Base-by-base conservation (phyloP, 2,329 filamentous ascomycete genomes). In the Pezizomycotina sp. region DNA sequence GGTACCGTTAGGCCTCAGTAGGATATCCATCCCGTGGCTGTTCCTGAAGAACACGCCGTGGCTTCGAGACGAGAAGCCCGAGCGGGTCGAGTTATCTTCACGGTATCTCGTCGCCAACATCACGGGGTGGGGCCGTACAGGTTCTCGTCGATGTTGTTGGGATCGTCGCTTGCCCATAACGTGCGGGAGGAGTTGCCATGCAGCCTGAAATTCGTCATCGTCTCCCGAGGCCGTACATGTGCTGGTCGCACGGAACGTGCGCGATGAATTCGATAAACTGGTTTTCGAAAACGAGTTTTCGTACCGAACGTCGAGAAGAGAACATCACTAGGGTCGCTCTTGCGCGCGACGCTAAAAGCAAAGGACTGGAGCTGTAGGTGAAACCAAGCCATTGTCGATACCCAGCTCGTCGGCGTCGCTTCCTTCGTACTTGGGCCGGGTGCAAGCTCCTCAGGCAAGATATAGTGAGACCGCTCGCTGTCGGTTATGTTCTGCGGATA, bases 21-120 rank as follows among this genome's bases (percentile, higher is more conserved):
- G 56, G 5, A 82, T 60, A 47, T 89, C 80, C 55, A 81, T 76
- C 2, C 70, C 74, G 52, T 89, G 80, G 1, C 74, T 66, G 52
- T 84, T 89, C 22, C 81, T 68, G 12, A 78, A 60, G 52, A 79
- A 86, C 1, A 86, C 71, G 18, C 79, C 80, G 48, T 89, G 80
- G 0, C 77, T 77, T 46, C n/a, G n/a, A n/a, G n/a, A n/a, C 80
- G 75, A 3, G 80, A 76, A 12, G 58, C 74, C 64, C 59, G 79
- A 53, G 42, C 74, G 58, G 51, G 71, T 59, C 16, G 58, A 52
- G n/a, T n/a, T n/a, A n/a, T n/a, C n/a, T n/a, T n/a, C n/a, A n/a
- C n/a, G n/a, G n/a, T n/a, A n/a, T n/a, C n/a, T n/a, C n/a, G n/a
- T n/a, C n/a, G n/a, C n/a, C 68, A 70, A 1, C 86, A 89, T 51